Conservation (phyloP, 1,284 basidiomycete genomes). For the Trametes polyzona region DNA sequence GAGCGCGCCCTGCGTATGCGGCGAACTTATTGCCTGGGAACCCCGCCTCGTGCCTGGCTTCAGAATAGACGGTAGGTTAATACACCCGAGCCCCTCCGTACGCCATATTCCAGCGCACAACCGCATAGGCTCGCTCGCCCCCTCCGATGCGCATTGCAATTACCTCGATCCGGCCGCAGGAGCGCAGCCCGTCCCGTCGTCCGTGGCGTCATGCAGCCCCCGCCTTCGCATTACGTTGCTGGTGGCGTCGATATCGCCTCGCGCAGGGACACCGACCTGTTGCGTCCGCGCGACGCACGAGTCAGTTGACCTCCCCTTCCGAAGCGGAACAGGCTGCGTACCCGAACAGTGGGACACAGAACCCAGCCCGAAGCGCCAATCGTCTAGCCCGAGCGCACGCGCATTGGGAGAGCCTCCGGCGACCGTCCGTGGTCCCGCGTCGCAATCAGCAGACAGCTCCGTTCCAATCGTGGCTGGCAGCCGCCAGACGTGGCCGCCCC, state of each 20-base stretch:
- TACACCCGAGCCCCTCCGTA: constrained; percentile 15
- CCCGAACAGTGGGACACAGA: constrained; percentile 70
- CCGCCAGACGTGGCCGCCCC: constrained; percentile 86
- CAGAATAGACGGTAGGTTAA: constrained; percentile 25
- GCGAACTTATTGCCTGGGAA: constrained; percentile 19
- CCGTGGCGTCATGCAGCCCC: constrained; percentile 30
- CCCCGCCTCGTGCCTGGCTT: constrained; percentile 22
- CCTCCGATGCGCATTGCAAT: constrained; percentile 6
- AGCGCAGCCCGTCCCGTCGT: constrained; percentile 2
- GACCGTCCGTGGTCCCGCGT: constrained; percentile 83
- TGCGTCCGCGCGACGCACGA: constrained; percentile 15
- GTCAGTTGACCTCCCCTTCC: constrained; percentile 14
- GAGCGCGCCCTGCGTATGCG: constrained; percentile 6
- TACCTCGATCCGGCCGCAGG: not conserved
- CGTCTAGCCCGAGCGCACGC: constrained; percentile 69
- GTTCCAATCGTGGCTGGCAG: constrained; percentile 81
- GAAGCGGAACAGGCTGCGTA: constrained; percentile 34
- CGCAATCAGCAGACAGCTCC: constrained; percentile 70
- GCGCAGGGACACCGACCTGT: constrained; percentile 44
- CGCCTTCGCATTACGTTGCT: constrained; percentile 30
- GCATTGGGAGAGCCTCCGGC: constrained; percentile 59
- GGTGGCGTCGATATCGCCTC: constrained; percentile 39
- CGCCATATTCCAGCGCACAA: constrained; percentile 8
- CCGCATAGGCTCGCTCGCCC: not conserved
- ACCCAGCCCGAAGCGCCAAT: constrained; percentile 58